A percentile compares a stretch with the other conserved stretches of the same genome.
phyloP scores from a whole-genome alignment of 371 early-diverging fungal species.

The Funneliformis caledonium region DNA sequence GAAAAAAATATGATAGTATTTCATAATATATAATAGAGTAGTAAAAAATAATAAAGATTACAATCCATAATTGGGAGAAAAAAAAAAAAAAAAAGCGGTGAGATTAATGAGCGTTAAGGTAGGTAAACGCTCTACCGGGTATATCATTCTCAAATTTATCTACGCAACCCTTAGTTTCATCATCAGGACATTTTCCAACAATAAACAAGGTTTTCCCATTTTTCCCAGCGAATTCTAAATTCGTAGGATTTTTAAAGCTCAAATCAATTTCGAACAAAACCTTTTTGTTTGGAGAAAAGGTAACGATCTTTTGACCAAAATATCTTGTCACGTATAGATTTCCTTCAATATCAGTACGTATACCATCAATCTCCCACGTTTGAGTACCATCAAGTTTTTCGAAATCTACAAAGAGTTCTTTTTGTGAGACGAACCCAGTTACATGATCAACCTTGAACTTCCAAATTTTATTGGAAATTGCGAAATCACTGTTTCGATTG shows the following conservation, averaged over 20 bases:
- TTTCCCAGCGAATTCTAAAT: constrained; percentile 57
- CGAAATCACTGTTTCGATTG: constrained; percentile 43
- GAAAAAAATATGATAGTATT: too few species aligned
- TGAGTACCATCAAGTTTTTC: constrained; percentile 48
- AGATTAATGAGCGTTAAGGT: not conserved
- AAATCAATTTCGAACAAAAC: constrained; percentile 46
- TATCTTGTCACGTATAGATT: constrained; percentile 57
- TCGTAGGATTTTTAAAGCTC: constrained; percentile 48
- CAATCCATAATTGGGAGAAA: too few species aligned
- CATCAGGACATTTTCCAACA: constrained; percentile 51
- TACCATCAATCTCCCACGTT: constrained; percentile 57
- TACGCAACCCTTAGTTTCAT: constrained; percentile 37
- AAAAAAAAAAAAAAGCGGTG: too few species aligned
- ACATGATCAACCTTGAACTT: constrained; percentile 32
- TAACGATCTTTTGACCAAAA: constrained; percentile 50
- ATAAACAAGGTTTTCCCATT: constrained; percentile 53
- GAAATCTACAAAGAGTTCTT: constrained; percentile 51
- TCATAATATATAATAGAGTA: too few species aligned
- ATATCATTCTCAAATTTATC: constrained; percentile 12
- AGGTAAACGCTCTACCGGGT: not conserved
- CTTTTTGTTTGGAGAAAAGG: constrained; percentile 48
- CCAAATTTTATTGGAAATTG: constrained; percentile 51
- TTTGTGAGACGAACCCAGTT: constrained; percentile 38
- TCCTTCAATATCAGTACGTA: constrained; percentile 53
- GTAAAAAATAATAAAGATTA: too few species aligned